A percentile compares a stretch with the other conserved stretches of the same genome.
These are phyloP conservation scores for Sarocladium strictum DNA, from an alignment of 2,329 filamentous ascomycete genomes.

Conservation along the genomic window DNA sequence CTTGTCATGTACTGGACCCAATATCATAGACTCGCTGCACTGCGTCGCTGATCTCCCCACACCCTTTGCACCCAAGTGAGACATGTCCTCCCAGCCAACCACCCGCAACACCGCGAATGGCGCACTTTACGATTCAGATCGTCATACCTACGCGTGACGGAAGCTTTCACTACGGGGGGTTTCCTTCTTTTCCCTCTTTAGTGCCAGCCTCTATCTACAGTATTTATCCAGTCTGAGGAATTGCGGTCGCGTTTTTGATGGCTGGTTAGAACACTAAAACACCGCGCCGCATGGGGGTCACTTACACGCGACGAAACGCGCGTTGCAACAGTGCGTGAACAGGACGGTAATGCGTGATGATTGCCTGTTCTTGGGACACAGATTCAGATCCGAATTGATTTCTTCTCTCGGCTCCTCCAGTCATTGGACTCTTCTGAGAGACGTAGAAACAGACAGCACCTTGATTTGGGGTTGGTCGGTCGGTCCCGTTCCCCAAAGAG, in stretches of 20 bases:
- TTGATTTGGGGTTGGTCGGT: not conserved
- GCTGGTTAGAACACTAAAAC: not conserved
- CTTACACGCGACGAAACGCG: not conserved
- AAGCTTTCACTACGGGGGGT: not conserved
- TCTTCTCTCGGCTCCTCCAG: too few relatives aligned
- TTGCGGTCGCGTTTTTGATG: not conserved
- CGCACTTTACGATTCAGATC: not conserved
- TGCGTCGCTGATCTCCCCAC: not conserved
- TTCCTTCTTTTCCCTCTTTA: not conserved
- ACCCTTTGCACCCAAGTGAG: not conserved
- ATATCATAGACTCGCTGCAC: not conserved
- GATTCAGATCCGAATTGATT: too few relatives aligned
- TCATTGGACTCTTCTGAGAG: too few relatives aligned
- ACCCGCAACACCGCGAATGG: not conserved
- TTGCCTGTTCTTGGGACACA: too few relatives aligned
- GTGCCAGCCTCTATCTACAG: not conserved
- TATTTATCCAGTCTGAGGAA: not conserved
- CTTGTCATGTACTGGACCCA: too few relatives aligned
- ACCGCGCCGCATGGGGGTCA: not conserved
- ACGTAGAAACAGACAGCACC: not conserved
- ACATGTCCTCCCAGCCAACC: not conserved
- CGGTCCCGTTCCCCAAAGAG: not conserved
- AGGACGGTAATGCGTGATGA: not conserved
- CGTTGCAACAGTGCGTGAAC: too few relatives aligned
- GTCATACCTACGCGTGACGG: not conserved